These are phyloP conservation scores for Rhodotorula paludigena DNA, from an alignment of 768 basidiomycete species.

Conservation along the genomic window DNA sequence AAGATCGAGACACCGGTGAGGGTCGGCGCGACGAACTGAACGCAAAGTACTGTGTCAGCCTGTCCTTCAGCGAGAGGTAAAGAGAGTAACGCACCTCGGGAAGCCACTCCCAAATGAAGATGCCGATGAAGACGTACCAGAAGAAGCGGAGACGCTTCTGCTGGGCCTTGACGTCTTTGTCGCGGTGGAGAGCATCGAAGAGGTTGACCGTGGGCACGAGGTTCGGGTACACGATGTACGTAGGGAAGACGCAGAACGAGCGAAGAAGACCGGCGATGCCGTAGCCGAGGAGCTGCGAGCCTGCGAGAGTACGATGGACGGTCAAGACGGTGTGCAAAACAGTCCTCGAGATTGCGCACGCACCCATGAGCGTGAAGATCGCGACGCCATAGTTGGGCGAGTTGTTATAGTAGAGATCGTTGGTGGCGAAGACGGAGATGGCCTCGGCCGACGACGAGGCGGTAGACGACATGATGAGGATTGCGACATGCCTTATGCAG, in stretches of 20 bases:
- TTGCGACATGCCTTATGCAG: constrained; percentile 29
- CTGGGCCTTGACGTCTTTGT: constrained; percentile 41
- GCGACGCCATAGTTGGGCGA: constrained; percentile 43
- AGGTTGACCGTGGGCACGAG: constrained; percentile 35
- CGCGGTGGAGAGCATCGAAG: constrained; percentile 45
- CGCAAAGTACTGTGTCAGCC: neutral
- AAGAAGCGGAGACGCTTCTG: constrained; percentile 44
- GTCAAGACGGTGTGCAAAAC: too few species aligned
- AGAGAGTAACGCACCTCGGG: constrained; percentile 5
- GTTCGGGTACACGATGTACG: constrained; percentile 38
- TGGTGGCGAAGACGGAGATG: constrained; percentile 35
- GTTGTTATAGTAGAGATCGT: constrained; percentile 32
- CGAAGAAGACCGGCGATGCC: constrained; percentile 42
- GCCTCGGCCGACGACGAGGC: constrained; percentile 24
- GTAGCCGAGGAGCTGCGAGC: constrained; percentile 27
- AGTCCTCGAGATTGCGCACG: too few species aligned
- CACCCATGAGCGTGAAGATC: constrained; percentile 45
- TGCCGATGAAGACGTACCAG: constrained; percentile 44
- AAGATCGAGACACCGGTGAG: constrained; percentile 45
- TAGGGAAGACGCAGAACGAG: constrained; percentile 41
- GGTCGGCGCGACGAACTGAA: constrained; percentile 39
- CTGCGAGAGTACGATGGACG: too few species aligned
- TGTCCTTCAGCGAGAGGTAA: neutral
- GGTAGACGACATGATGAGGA: constrained; percentile 32
- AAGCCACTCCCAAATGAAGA: constrained; percentile 39